Evolutionary conservation across 331 rosid species (phyloP), one percentile per base, ranked within the genome.

Genomic region (Erythrophleum ivorense): DNA sequence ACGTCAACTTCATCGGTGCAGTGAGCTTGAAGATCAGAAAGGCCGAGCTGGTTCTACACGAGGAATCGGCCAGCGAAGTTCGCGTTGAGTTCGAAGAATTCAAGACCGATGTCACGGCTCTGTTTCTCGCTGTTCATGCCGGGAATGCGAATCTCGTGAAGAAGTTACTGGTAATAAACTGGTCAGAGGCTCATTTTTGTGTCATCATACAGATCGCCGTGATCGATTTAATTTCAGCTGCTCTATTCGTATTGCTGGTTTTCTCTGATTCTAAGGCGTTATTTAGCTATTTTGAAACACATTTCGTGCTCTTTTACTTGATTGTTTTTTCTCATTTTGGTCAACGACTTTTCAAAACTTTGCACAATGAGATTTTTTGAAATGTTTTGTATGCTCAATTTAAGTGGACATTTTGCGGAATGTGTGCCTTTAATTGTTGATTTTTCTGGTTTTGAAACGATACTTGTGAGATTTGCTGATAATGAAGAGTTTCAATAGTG

Each of bases 111-210:
- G 97, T 95, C 71, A 87, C 98, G 49, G 89, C 98, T 29, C 90
- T 95, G 43, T 91, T 95, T 81, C 91, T 90, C 77, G 98, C 98
- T n/a, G 98, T 93, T 58, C 98, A 95, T 31, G 34, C 88, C 11
- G 98, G 94, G 59, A 89, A 87, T 66, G 87, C 75, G 2, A 68
- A 71, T 38, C 85, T 95, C 59, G 94, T 91, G 21, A 81, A 85
- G 89, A 93, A 87, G 84, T 80, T 95, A 64, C 92, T 95, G 94
- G 98, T 95, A 86, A 83, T 21, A 81, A 21, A 48, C 1, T 52
- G 4, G 7, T 21, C 7, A 58, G 54, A 52, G 33, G 43, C 71
- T 81, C 55, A 5, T 88, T 78, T 10, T 41, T 4, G 31, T 19
- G 34, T 14, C 10, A 13, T 63, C 62, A 34, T 54, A 68, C 75